These are phyloP conservation scores for Marvania coccoides DNA, from an alignment of 139 green algal species.

Conservation along the genomic window DNA sequence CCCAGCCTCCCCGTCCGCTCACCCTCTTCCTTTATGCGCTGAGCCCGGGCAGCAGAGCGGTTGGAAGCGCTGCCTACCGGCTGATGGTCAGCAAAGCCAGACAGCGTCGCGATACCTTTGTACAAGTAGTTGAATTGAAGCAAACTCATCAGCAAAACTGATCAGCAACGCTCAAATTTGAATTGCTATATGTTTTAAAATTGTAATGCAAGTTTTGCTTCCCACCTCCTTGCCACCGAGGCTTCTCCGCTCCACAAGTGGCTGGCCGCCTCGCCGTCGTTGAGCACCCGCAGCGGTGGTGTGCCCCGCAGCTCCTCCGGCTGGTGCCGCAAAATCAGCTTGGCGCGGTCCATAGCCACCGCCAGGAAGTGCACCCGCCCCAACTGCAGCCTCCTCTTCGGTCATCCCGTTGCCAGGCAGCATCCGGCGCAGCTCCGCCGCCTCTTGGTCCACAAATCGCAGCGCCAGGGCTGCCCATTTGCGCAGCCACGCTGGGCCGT, in stretches of 20 bases:
- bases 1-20: neutral
- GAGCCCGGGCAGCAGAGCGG: too few relatives aligned
- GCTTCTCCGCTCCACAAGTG: slow-evolving; percentile 51
- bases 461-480: slow-evolving; percentile 63
- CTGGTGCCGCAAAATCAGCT: slow-evolving; percentile 47
- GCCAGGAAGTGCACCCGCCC: slow-evolving; percentile 66
- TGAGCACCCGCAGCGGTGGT: slow-evolving; percentile 48
- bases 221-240: slow-evolving; percentile 36
- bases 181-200: too few relatives aligned
- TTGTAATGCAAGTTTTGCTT: too few relatives aligned
- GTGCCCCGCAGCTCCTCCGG: neutral
- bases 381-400: slow-evolving; percentile 8
- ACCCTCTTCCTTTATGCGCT: neutral
- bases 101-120: neutral
- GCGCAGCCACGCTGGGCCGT: slow-evolving; percentile 62
- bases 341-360: slow-evolving; percentile 76
- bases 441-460: slow-evolving; percentile 60
- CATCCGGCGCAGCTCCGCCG: slow-evolving; percentile 10
- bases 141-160: too few relatives aligned
- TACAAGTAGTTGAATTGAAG: too few relatives aligned
- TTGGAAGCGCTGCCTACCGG: neutral
- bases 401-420: slow-evolving; percentile 40
- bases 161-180: too few relatives aligned
- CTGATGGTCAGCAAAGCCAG: neutral
- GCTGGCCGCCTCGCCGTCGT: slow-evolving; percentile 38